Percentiles rank a stretch among this genome's conserved stretches.
Conservation (phyloP, 345 rosid genomes). For the Heritiera fomes region DNA sequence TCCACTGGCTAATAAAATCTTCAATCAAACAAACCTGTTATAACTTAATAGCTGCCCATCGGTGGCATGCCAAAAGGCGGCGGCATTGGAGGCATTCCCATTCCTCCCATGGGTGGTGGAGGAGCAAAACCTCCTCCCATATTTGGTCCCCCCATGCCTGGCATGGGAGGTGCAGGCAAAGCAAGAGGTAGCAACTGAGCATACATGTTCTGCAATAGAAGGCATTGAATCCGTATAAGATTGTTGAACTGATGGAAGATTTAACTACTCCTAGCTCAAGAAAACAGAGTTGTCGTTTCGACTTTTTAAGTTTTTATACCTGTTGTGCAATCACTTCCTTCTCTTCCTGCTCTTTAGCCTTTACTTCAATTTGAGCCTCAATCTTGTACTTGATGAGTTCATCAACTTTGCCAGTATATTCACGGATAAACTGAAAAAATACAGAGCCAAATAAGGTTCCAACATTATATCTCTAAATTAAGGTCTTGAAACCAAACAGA, state of each 20-base stretch:
- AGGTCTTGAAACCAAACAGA: background rate
- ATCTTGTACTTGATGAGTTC: constrained; percentile 64
- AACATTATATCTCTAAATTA: constrained; percentile 1
- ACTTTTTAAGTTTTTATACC: constrained; percentile 31
- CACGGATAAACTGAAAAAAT: constrained; percentile 58
- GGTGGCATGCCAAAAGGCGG: constrained; percentile 74
- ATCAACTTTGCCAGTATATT: constrained; percentile 66
- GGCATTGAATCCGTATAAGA: constrained; percentile 2
- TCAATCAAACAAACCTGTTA: constrained; percentile 12
- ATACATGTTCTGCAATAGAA: constrained; percentile 60
- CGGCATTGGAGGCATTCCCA: constrained; percentile 79
- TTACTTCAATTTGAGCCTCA: constrained; percentile 56
- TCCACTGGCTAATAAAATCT: constrained; percentile 20
- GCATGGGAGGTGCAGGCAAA: constrained; percentile 73
- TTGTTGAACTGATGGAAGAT: background rate
- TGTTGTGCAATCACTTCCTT: constrained; percentile 71
- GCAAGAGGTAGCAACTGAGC: constrained; percentile 76
- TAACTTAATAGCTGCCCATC: constrained; percentile 53
- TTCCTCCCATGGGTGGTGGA: constrained; percentile 52
- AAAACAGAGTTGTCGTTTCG: background rate
- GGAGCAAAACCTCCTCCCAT: constrained; percentile 15
- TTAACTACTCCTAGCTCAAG: background rate
- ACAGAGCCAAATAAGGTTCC: background rate
- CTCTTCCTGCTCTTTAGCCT: constrained; percentile 64
- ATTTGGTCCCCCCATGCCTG: constrained; percentile 29